Base-by-base conservation (phyloP, 805 yeast genomes). In the Cyberlindnera galapagoensis region DNA sequence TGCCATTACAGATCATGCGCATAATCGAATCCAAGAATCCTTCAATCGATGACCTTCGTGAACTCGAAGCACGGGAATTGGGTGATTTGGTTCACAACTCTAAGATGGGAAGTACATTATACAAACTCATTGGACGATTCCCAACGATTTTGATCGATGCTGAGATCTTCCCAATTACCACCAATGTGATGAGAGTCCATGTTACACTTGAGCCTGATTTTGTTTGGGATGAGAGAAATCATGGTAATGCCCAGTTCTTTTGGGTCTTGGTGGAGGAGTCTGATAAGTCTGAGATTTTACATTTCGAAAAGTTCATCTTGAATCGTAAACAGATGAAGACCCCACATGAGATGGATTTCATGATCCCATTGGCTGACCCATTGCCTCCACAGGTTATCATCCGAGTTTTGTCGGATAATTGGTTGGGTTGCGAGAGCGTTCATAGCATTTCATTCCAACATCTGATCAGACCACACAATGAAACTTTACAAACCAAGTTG, bases 181-280 rank as follows among this genome's bases (percentile, higher is more conserved):
- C 74, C 12, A 80, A 76, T 45, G 97, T 92, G 5, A 74, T 90
- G 76, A 66, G 95, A 33, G 74, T 92, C 18, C 87, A 82, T 49
- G 70, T 83, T 2, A 55, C 59, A 7, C 56, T 92, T 16, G 75
- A 68, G 21, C 77, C 95, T 0, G 87, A 83, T 46, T 94, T 92
- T 56, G 60, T 63, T 7, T 92, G 97, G 97, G 95, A 86, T 56
- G 74, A 67, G 26, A 72, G 69, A 35, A 61, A 71, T 33, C 97
- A 92, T 56, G 95, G 96, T 0, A 73, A 69, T 41, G 80, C 83
- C 1, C 94, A 87, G 54, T 70, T 79, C 44, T 92, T 87, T 49
- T 92, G 98, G 98, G 69, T 92, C 4, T 69, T 90, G 41, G 94
- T 90, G 6, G 97, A 88, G 54, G 94, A 85, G 43, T 75, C 90